Evolutionary conservation across 805 yeast genomes (phyloP), one percentile per base, ranked within the genome.

Genomic region (Candida coleopterorum): DNA sequence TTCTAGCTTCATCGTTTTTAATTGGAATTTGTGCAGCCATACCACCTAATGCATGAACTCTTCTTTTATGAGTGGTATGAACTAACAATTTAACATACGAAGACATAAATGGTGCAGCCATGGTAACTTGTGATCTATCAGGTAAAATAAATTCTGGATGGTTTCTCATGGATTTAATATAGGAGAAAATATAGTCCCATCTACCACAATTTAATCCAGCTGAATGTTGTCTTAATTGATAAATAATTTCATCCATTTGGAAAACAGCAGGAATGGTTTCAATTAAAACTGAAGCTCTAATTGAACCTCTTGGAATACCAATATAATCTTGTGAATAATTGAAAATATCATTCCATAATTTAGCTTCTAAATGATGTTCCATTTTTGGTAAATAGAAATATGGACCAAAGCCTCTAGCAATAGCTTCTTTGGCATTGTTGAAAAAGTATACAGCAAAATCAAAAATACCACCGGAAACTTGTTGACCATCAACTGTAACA

Each of bases 1-100:
- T 83, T 43, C 78, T 75, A 41, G 65, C 74, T 23, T 71, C 65
- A 52, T 84, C 88, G 45, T 75, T 70, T 58, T 83, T 83, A 62
- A 83, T 83, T 45, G 93, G 90, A 49, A 84, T 81, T 47, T 82
- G 85, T 4, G 90, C 90, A 46, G 93, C 90, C 94, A 84, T 84
- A 49, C 94, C 94, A 49, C 94, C 93, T 79, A 84, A 81, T 14
- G 90, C 90, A 54, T 83, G 89, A 29, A 83, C 90, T 44, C 81
- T 83, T 64, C 90, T 74, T 50, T 75, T 70, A 57, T 84, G 94
- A 60, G 87, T 80, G 30, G 78, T 75, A 57, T 79, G 72, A 47
- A 84, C 85, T 58, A 84, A 68, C 50, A 80, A 72, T 49, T 77
- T 77, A 37, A 83, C 90, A 53, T 84, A 84, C 12, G 84, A 75